Percentiles rank a stretch among this genome's conserved stretches.
phyloP scores from a whole-genome alignment of 352 stramenopile genomes.

The Phytopythium montanum region DNA sequence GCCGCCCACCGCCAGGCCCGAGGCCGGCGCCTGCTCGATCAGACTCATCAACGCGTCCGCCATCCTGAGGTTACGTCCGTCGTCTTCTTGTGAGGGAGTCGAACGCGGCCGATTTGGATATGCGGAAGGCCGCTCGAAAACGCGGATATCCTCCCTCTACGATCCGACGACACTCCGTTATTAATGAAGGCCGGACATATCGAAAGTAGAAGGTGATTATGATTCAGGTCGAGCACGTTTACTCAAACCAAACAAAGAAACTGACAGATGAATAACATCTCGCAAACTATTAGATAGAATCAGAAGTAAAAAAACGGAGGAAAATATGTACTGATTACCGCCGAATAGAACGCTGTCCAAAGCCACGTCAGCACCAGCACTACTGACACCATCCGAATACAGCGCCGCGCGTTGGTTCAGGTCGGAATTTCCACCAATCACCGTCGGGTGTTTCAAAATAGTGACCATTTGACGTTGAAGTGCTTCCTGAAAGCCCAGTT shows the following conservation, averaged over 20 bases:
- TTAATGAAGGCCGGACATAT: no score
- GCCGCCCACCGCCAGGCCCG: conserved; percentile 61
- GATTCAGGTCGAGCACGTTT: no score
- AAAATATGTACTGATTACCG: no score
- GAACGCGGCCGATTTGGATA: not conserved
- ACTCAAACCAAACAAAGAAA: no score
- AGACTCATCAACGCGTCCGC: conserved; percentile 60
- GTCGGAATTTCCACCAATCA: no score
- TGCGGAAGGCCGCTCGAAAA: not conserved
- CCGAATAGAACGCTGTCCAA: no score
- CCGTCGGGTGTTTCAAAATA: no score
- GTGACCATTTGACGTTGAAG: no score
- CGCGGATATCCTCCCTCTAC: not conserved
- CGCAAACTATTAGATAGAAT: no score
- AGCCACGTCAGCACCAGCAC: no score
- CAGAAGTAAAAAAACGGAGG: no score
- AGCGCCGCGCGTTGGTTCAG: not conserved
- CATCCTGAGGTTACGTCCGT: conserved; percentile 20
- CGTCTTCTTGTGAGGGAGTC: not conserved
- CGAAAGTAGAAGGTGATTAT: not conserved
- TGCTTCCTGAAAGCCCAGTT: not conserved
- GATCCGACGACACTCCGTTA: not conserved
- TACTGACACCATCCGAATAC: not conserved
- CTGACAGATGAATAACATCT: no score
- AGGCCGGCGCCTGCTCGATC: conserved; percentile 57